phyloP scores from a whole-genome alignment of 169 alveolate genomes.

The Plasmodium gonderi region DNA sequence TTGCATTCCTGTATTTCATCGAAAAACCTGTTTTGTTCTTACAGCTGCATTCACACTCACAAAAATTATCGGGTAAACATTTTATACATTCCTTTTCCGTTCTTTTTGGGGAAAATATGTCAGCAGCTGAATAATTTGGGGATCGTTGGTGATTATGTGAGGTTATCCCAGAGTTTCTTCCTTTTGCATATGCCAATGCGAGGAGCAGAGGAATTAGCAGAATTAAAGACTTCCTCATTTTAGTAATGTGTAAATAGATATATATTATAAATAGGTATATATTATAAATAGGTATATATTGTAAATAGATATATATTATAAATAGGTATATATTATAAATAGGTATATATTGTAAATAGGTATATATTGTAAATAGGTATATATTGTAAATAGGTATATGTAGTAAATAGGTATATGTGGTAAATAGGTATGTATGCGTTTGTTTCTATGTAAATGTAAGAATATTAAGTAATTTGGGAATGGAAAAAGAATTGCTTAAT shows the following conservation, averaged over 20 bases:
- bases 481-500: not conserved
- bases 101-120: conserved; percentile 34
- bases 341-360: not conserved
- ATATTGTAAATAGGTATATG: not conserved
- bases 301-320: not conserved
- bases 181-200: conserved; percentile 5
- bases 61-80: conserved; percentile 63
- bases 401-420: not conserved
- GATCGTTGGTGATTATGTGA: not conserved
- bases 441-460: not conserved
- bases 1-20: conserved; percentile 67
- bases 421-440: not conserved
- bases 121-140: conserved; percentile 26
- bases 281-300: not conserved
- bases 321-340: not conserved
- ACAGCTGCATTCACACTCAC: conserved; percentile 73
- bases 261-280: not conserved
- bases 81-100: conserved; percentile 55
- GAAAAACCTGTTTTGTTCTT: conserved; percentile 70
- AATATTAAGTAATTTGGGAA: not conserved
- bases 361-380: not conserved
- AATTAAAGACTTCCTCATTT: not conserved
- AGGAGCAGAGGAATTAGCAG: not conserved
- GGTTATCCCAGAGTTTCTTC: not conserved
- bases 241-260: not conserved